Conservation (phyloP, 495 filamentous ascomycete species). For the Penicillium turbatum region DNA sequence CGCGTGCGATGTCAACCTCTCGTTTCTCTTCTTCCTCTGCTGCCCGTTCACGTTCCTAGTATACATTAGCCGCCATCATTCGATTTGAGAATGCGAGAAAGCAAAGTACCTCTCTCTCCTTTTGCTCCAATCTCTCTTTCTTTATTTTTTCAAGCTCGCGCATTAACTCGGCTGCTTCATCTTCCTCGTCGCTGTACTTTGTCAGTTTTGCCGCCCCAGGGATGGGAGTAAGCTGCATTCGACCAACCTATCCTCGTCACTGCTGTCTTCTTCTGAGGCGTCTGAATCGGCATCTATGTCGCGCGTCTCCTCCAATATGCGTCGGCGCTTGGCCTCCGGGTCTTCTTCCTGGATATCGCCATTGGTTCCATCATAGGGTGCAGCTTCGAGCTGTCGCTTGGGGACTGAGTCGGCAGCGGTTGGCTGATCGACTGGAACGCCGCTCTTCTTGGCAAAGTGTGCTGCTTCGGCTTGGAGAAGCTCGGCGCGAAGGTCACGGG, state of each 20-base stretch:
- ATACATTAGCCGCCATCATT: slow-evolving; percentile 7
- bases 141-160: slow-evolving; percentile 94
- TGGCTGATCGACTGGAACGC: slow-evolving; percentile 45
- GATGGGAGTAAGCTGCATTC: not conserved
- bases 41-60: slow-evolving; percentile 67
- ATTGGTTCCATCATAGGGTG: slow-evolving; percentile 20
- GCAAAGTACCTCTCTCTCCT: slow-evolving; percentile 66
- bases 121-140: slow-evolving; percentile 78
- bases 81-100: not conserved
- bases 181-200: slow-evolving; percentile 61
- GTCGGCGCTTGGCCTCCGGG: slow-evolving; percentile 74
- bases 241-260: slow-evolving; percentile 62
- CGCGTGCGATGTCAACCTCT: slow-evolving; percentile 83
- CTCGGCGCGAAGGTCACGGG: slow-evolving; percentile 84
- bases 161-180: slow-evolving; percentile 85
- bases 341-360: slow-evolving; percentile 52
- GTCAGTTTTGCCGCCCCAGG: slow-evolving; percentile 8
- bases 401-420: slow-evolving; percentile 33
- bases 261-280: slow-evolving; percentile 62
- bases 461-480: slow-evolving; percentile 82
- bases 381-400: slow-evolving; percentile 66
- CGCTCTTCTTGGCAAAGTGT: slow-evolving; percentile 80
- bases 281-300: slow-evolving; percentile 91
- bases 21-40: slow-evolving; percentile 74
- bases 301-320: slow-evolving; percentile 81